Evolutionary conservation across 2,329 filamentous ascomycete species (phyloP), one percentile per base, ranked within the genome.

Genomic region (Paraphoma chrysanthemicola): DNA sequence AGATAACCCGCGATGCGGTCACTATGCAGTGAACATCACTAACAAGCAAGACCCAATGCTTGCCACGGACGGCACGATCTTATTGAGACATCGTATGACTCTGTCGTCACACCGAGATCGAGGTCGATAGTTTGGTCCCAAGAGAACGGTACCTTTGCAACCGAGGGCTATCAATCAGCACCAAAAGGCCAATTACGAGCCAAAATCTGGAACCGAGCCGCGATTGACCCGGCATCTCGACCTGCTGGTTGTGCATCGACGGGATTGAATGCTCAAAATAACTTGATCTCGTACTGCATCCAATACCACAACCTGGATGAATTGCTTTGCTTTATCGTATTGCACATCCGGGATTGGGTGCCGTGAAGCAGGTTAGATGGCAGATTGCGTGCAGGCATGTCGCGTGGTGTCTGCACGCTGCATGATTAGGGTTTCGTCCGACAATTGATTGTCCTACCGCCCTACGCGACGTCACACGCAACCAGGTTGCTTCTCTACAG

Each of bases 51-150:
- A 45, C 38, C 33, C 53, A 46, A 56, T 47, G 48, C 36, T 41
- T 53, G 44, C n/a, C 33, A 41, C 36, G 44, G 33, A 46, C 46
- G 23, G 51, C 28, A 46, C 54, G 33, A 56, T 54, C 44, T 30
- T 48, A 38, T 54, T 28, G 16, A 47, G 39, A 17, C 38, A 53
- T 62, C 54, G 56, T 64, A 59, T 57, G 48, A 66, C 51, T 38
- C 45, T 64, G 45, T 48, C 57, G 58, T 62, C 58, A 59, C 53
- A 46, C 44, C 49, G 36, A 42, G 50, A 50, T 58, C 59, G 54
- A 56, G 52, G 59, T 60, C 58, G 47, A 62, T 63, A 62, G 46
- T 45, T 47, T 36, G 18, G 49, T 62, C 59, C 65, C 65, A 59
- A 53, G 48, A 49, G 49, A 51, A 47, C 60, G 65, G 63, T 59